Base-by-base conservation (phyloP, 768 basidiomycete species). In the Lactarius pseudohatsudake region DNA sequence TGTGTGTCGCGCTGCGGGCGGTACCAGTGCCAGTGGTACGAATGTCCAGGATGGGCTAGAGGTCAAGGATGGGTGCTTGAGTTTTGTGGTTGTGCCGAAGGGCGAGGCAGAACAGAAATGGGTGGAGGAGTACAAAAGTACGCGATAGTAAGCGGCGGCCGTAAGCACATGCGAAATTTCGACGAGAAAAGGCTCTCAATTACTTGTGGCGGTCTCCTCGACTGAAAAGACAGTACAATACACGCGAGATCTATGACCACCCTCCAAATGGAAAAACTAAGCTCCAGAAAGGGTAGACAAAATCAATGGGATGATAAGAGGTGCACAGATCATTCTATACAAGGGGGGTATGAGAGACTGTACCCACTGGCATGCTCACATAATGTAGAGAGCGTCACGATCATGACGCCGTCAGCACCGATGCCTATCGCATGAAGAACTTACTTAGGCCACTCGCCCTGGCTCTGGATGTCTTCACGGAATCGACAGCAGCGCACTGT, bases 101-200 rank as follows among this genome's bases (percentile, higher is more conserved):
- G 92, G 92, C 1, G 82, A 81, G 7, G 84, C 81, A 60, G 94
- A 98, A 76, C 81, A 83, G 74, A 85, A 84, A 69, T 98, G 95
- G 95, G 85, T 97, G 40, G 87, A 90, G 28, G 89, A 92, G 61
- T 96, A 86, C 82, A 98, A 98, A 79, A 80, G 78, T 71, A 76
- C 67, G 11, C 75, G 84, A 73, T 80, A 60, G 16, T 8, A 22
- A 43, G 15, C 10, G 0, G 47, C n/a, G n/a, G 4, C n/a, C 4
- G 11, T 8, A 22, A 22, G 47, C 47, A 3, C 22, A 11, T 50
- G n/a, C 11, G 47, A 22, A 50, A 22, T 22, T 50, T 10, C 9
- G 47, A 47, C 45, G 45, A 11, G 40, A 41, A 18, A 41, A 41
- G 11, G 40, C 40, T 41, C 16, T 41, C 15, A 40, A 15, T 13